Evolutionary conservation across 2,329 filamentous ascomycete species (phyloP), one percentile per base, ranked within the genome.

Genomic region (Septoria petroselini): DNA sequence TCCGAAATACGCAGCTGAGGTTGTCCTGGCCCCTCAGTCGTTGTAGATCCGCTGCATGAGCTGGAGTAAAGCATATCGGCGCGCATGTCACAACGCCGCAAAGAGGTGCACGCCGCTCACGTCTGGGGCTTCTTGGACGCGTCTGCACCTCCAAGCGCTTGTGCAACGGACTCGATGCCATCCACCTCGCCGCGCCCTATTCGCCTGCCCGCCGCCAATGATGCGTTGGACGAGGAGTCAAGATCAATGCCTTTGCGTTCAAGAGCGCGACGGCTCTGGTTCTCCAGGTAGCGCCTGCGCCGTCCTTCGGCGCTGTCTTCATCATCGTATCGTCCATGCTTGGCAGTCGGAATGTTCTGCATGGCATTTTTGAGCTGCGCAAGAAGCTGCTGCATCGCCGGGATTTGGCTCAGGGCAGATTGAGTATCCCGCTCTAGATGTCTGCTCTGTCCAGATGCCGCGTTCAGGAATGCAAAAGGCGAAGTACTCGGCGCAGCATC

Each of bases 381-480:
- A 41, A 95, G 73, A 6, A 94, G 75, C 6, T 81, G 73, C 51
- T 87, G 83, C 38, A 98, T 75, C 0, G 88, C 82, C 21, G 89
- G 88, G 15, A 96, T 75, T 66, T 97, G 91, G 2, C 85, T 86
- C 15, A 94, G 76, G 0, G 88, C 83, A 67, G 96, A 95, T 12
- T 82, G 78, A 0, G 86, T 80, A 14, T 86, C 88, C 3, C 86
- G 88, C 8, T 80, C 78, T 21, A 90, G 74, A 8, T 85, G 45
- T 71, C 76, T 53, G 71, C 75, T 50, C 71, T 64, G 35, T 63
- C 68, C 21, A 63, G 70, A 43, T 49, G 57, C 64, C 65, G 50
- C 79, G 54, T 77, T 76, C 39, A 85, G 70, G 66, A 84, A 82
- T 1, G 80, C 78, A 55, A 83, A 70, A 27, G 77, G 54, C 57